These are phyloP conservation scores for Metschnikowia henanensis DNA, from an alignment of 805 yeast genomes.

Conservation along the genomic window DNA sequence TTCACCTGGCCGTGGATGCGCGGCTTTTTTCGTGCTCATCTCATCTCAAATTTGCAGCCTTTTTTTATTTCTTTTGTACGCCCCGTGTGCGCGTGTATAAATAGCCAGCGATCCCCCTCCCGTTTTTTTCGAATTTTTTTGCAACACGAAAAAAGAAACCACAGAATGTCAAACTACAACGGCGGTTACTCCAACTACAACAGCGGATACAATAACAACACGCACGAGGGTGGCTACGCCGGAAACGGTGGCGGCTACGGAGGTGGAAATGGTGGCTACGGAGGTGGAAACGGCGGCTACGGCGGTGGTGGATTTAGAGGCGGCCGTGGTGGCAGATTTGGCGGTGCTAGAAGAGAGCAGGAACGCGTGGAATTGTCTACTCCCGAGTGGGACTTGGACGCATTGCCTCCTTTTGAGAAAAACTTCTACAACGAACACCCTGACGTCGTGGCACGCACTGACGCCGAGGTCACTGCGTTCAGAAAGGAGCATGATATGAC, in stretches of 20 bases:
- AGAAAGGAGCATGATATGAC: constrained; percentile 83
- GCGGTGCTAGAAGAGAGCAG: constrained; percentile 47
- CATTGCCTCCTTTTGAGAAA: constrained; percentile 89
- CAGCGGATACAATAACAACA: constrained; percentile 28
- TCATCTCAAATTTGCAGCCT: constrained; percentile 1
- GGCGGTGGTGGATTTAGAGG: constrained; percentile 34
- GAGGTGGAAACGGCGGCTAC: constrained; percentile 14
- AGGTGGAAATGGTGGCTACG: constrained; percentile 14
- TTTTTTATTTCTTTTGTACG: neutral
- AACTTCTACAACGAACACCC: constrained; percentile 91
- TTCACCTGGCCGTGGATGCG: no score
- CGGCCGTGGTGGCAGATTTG: constrained; percentile 27
- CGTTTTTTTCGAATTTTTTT: neutral
- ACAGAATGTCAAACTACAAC: constrained; percentile 20
- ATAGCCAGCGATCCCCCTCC: neutral
- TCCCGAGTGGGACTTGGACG: constrained; percentile 79
- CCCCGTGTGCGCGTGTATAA: neutral
- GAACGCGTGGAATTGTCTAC: constrained; percentile 53
- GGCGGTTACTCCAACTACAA: constrained; percentile 30
- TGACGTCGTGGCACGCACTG: constrained; percentile 70
- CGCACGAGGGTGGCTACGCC: constrained; percentile 22
- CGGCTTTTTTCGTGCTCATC: neutral
- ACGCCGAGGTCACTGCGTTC: constrained; percentile 69
- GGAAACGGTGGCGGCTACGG: constrained; percentile 16
- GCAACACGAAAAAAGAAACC: neutral